Conservation (phyloP, 305 asterid species). For the Salvia sclarea region DNA sequence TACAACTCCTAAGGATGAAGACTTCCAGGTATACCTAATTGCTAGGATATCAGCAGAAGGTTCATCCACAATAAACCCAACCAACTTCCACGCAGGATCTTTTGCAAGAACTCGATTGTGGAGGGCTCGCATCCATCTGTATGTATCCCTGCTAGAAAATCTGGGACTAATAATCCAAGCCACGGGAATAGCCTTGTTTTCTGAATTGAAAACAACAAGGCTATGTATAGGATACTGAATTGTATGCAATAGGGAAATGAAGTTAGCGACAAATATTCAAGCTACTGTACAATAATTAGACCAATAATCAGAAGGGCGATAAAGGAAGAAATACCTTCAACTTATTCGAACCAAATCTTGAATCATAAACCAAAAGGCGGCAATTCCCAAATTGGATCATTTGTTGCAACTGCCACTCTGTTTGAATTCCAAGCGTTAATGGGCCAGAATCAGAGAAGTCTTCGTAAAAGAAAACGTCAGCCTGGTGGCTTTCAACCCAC, state of each 20-base stretch:
- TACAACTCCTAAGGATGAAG: constrained; percentile 12
- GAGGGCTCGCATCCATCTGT: constrained; percentile 92
- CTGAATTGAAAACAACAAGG: constrained; percentile 93
- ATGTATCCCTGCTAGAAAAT: constrained; percentile 59
- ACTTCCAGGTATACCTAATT: constrained; percentile 54
- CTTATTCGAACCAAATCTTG: constrained; percentile 79
- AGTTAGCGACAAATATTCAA: constrained; percentile 42
- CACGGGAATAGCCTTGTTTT: constrained; percentile 97
- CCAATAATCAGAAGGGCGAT: constrained; percentile 22
- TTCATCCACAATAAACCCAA: constrained; percentile 90
- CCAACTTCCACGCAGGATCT: constrained; percentile 93
- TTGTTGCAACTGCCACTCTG: constrained; percentile 99
- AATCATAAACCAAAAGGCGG: constrained; percentile 71
- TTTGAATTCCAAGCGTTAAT: constrained; percentile 83
- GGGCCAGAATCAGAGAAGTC: constrained; percentile 83
- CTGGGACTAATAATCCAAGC: constrained; percentile 87
- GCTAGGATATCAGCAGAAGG: constrained; percentile 68
- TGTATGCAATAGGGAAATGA: constrained; percentile 41
- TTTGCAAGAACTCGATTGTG: constrained; percentile 75
- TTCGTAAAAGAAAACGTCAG: constrained; percentile 74
- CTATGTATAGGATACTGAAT: constrained; percentile 83
- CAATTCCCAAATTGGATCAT: constrained; percentile 87
- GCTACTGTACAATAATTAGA: background rate
- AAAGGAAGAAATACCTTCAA: constrained; percentile 60
- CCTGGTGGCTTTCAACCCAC: constrained; percentile 84